A percentile compares a stretch with the other conserved stretches of the same genome.
Conservation (phyloP, 2,329 filamentous ascomycete species). For the Achaetomium macrosporum region DNA sequence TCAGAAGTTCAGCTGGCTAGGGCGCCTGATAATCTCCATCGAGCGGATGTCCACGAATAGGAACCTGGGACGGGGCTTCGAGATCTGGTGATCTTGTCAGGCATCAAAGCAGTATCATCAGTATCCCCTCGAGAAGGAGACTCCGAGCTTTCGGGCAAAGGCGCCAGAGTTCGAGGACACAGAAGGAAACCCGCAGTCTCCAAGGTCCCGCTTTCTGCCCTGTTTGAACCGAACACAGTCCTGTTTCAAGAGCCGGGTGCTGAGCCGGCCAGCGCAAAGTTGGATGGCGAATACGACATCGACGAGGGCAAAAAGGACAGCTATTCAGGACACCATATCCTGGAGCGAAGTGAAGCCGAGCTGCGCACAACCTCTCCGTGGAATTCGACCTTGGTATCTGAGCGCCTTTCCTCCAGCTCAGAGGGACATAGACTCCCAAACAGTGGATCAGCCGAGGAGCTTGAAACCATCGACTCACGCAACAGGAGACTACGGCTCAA, state of each 20-base stretch:
- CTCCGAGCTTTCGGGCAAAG: neutral
- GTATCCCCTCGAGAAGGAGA: no score
- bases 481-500: constrained; percentile 16
- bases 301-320: no score
- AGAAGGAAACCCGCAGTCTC: constrained; percentile 10
- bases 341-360: neutral
- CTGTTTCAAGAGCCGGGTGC: neutral
- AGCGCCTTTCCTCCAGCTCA: neutral
- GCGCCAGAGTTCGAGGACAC: neutral
- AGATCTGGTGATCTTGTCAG: neutral
- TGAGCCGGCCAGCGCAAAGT: neutral
- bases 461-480: neutral
- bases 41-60: no score
- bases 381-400: neutral
- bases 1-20: no score
- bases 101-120: neutral
- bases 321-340: neutral
- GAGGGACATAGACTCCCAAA: neutral
- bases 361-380: neutral
- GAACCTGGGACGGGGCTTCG: neutral
- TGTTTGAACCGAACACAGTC: neutral
- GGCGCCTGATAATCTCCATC: no score
- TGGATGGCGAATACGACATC: neutral
- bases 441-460: neutral
- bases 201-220: neutral